These are phyloP conservation scores for Bryum argenteum DNA, from an alignment of 225 moss, liverwort and hornwort genomes.

Conservation along the genomic window DNA sequence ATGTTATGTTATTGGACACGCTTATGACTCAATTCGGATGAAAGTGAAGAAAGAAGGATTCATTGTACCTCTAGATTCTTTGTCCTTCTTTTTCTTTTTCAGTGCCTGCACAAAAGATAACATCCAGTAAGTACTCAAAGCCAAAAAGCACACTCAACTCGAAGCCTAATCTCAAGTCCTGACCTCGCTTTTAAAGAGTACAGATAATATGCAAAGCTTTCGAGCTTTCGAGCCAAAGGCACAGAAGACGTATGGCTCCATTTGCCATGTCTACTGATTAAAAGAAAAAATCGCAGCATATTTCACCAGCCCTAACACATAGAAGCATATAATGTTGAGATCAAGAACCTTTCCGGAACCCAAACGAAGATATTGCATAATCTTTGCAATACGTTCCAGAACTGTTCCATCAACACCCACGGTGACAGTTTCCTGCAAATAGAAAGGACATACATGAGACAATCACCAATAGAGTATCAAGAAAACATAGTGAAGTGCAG, in stretches of 20 bases:
- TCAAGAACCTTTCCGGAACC: slow-evolving; percentile 92
- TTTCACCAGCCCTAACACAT: neutral
- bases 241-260: slow-evolving; percentile 7
- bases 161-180: slow-evolving; percentile 8
- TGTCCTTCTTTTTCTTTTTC: slow-evolving; percentile 98
- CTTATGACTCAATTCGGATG: slow-evolving; percentile 10
- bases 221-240: slow-evolving; percentile 6
- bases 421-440: slow-evolving; percentile 91
- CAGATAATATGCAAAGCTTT: slow-evolving; percentile 3
- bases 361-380: slow-evolving; percentile 97
- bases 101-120: slow-evolving; percentile 58
- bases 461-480: slow-evolving; percentile 11
- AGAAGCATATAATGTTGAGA: neutral
- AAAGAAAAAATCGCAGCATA: slow-evolving; percentile 5
- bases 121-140: slow-evolving; percentile 22
- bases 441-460: slow-evolving; percentile 6
- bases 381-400: slow-evolving; percentile 96
- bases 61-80: slow-evolving; percentile 69
- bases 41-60: neutral
- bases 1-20: neutral
- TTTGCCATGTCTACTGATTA: neutral
- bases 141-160: slow-evolving; percentile 2
- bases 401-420: slow-evolving; percentile 99
- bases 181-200: slow-evolving; percentile 2
- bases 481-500: neutral